phyloP scores from a whole-genome alignment of 108 stramenopile species.

The Nannochloropsis oceanica region DNA sequence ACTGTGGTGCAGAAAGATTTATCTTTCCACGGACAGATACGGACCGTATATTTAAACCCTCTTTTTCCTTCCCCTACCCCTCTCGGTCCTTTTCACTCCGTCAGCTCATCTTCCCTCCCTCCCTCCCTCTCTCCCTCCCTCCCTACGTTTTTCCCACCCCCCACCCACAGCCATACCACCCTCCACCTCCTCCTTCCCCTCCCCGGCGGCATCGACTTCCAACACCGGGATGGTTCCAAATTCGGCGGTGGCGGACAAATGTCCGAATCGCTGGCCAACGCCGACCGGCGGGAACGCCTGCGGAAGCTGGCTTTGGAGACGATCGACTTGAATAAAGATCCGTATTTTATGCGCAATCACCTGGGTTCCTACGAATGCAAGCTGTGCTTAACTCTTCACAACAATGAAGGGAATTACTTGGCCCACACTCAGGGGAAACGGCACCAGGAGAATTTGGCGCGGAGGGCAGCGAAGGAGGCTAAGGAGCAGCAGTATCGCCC shows the following conservation, averaged over 20 bases:
- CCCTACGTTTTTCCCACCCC: not conserved
- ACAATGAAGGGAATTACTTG: slow-evolving; percentile 95
- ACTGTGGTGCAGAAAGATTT: not conserved
- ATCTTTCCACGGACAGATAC: not conserved
- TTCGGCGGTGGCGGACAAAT: slow-evolving; percentile 93
- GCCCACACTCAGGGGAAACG: slow-evolving; percentile 99
- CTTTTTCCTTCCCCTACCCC: not conserved
- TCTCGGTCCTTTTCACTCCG: not conserved
- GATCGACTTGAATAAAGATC: slow-evolving; percentile 97
- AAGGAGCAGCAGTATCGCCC: slow-evolving; percentile 14
- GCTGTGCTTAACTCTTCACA: slow-evolving; percentile 92
- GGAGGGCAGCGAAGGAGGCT: slow-evolving; percentile 48
- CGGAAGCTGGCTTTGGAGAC: slow-evolving; percentile 89
- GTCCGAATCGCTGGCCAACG: slow-evolving; percentile 63
- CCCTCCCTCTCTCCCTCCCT: not conserved
- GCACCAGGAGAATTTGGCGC: slow-evolving; percentile 85
- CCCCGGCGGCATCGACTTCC: slow-evolving; percentile 59
- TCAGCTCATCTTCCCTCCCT: not conserved
- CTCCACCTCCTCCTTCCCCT: slow-evolving; percentile 16
- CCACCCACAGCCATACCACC: not conserved
- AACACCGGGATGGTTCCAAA: slow-evolving; percentile 91
- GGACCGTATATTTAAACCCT: not conserved
- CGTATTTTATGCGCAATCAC: slow-evolving; percentile 96
- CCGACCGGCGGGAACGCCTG: slow-evolving; percentile 92
- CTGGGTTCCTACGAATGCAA: slow-evolving; percentile 97